Conservation (phyloP, 2,329 filamentous ascomycete genomes). For the Beauveria sp. region DNA sequence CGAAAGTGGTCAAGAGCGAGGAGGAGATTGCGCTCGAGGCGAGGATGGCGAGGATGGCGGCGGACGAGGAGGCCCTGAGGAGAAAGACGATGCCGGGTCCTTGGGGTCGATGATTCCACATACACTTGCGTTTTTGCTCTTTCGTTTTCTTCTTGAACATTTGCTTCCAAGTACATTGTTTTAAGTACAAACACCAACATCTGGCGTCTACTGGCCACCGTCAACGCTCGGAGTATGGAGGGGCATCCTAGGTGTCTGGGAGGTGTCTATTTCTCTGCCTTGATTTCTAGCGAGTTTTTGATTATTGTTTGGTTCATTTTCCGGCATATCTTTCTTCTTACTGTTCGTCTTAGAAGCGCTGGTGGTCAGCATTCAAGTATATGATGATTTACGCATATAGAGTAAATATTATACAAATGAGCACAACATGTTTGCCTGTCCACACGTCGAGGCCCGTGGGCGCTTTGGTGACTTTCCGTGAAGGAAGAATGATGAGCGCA, state of each 20-base stretch:
- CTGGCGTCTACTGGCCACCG: background rate
- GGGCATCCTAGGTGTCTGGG: background rate
- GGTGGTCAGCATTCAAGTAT: background rate
- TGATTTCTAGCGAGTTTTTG: constrained; percentile 3
- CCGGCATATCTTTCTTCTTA: background rate
- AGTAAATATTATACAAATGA: too few species aligned
- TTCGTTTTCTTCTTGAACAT: background rate
- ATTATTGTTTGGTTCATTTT: background rate
- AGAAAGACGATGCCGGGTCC: constrained; percentile 34
- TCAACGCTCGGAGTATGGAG: background rate
- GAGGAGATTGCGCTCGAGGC: constrained; percentile 41
- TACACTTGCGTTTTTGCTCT: too few species aligned
- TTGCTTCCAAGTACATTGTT: background rate
- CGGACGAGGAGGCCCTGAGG: constrained; percentile 40
- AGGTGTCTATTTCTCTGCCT: background rate
- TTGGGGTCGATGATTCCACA: constrained; percentile 24
- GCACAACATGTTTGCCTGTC: too few species aligned
- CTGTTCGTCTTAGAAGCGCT: background rate
- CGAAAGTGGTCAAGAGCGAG: constrained; percentile 29
- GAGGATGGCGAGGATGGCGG: constrained; percentile 27
- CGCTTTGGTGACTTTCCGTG: too few species aligned
- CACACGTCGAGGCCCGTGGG: too few species aligned
- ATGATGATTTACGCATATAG: background rate
- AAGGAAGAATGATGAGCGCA: too few species aligned
- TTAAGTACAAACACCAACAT: background rate